Conservation (phyloP, 257 asterid genomes). For the Echites panduratus region DNA sequence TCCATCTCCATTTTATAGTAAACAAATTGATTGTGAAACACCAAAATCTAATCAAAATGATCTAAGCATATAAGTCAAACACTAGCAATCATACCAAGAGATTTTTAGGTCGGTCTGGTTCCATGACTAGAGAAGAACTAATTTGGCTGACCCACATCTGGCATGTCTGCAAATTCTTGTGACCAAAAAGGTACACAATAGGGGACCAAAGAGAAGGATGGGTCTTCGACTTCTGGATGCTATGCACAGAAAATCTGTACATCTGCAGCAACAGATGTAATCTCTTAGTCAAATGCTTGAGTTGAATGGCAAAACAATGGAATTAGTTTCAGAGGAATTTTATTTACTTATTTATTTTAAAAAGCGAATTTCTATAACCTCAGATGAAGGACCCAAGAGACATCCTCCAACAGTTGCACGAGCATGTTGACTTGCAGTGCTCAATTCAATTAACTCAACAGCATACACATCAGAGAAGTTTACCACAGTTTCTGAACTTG, state of each 20-base stretch:
- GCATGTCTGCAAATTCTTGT: conserved; percentile 54
- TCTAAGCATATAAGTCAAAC: not conserved
- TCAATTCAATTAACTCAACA: conserved; percentile 56
- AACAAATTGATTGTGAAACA: not conserved
- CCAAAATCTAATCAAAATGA: conserved; percentile 2
- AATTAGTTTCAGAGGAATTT: conserved; percentile 10
- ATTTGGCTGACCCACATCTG: conserved; percentile 64
- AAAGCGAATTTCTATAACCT: conserved; percentile 41
- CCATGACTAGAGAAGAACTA: conserved; percentile 35
- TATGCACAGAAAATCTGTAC: conserved; percentile 69
- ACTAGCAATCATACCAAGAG: conserved; percentile 67
- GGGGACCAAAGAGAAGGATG: conserved; percentile 55
- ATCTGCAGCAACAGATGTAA: conserved; percentile 48
- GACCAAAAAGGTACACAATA: conserved; percentile 66
- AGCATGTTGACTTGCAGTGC: conserved; percentile 44
- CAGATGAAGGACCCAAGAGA: conserved; percentile 40
- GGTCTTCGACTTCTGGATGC: conserved; percentile 57
- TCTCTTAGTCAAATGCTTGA: conserved; percentile 7
- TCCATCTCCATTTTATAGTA: conserved; percentile 20
- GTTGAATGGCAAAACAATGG: conserved; percentile 10
- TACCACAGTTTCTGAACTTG: conserved; percentile 36
- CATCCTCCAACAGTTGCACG: conserved; percentile 42
- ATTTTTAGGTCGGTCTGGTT: conserved; percentile 61
- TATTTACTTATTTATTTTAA: too few relatives aligned
- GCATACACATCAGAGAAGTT: conserved; percentile 64